A percentile compares a stretch with the other conserved stretches of the same genome.
Evolutionary conservation across 208 protist species (phyloP).

Genomic region (Leishmania amazonensis): DNA sequence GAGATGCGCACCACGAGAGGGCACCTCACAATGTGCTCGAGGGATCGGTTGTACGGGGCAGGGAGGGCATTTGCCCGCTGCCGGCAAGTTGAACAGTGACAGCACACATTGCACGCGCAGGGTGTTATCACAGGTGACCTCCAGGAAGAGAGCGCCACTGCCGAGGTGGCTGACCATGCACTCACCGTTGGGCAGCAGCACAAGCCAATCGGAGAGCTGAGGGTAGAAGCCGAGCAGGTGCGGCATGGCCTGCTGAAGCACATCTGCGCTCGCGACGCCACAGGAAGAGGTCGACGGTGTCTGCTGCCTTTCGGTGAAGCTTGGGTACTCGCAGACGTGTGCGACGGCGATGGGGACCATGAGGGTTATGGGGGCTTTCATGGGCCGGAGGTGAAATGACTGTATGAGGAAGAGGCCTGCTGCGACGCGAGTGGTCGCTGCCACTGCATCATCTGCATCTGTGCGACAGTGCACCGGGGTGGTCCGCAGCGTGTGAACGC

Average conservation of each 20-base stretch:
- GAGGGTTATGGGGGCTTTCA: slow-evolving; percentile 22
- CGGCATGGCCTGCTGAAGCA: slow-evolving; percentile 19
- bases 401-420: slow-evolving; percentile 1
- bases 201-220: slow-evolving; percentile 18
- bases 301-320: not conserved
- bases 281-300: not conserved
- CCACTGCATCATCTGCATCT: not conserved
- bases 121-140: slow-evolving; percentile 12
- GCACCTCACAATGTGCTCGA: slow-evolving; percentile 2
- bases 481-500: slow-evolving; percentile 11
- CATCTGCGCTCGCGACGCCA: slow-evolving; percentile 2
- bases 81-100: slow-evolving; percentile 30
- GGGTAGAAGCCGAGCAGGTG: slow-evolving; percentile 28
- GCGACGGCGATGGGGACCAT: slow-evolving; percentile 28
- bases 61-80: slow-evolving; percentile 32
- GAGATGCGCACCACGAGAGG: slow-evolving; percentile 31
- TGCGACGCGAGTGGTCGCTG: not conserved
- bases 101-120: slow-evolving; percentile 1
- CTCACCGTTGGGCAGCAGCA: slow-evolving; percentile 19
- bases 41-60: not conserved
- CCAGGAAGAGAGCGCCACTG: slow-evolving; percentile 18
- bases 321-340: slow-evolving; percentile 15
- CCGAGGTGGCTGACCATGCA: slow-evolving; percentile 15
- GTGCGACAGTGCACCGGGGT: slow-evolving; percentile 7
- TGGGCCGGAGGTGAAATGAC: slow-evolving; percentile 18